Percentiles rank a stretch among this genome's conserved stretches.
These are phyloP conservation scores for Crithidia brevicula DNA, from an alignment of 208 protist species.

Conservation along the genomic window DNA sequence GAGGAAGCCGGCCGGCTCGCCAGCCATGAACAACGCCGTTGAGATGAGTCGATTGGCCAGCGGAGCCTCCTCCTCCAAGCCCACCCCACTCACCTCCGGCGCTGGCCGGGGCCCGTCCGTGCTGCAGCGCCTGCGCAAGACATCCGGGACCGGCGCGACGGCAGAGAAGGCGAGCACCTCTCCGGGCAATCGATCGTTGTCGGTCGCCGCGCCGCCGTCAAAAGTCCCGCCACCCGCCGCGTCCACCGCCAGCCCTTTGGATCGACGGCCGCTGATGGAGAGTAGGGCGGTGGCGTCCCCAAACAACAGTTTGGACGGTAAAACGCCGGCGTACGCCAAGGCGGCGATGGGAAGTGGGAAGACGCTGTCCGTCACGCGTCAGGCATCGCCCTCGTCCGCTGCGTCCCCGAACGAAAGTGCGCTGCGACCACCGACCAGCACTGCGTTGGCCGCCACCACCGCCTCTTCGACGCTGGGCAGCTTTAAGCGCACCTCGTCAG, in stretches of 20 bases:
- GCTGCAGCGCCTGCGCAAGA: conserved; percentile 3
- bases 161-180: background rate
- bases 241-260: too few relatives aligned
- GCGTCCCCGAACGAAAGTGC: too few relatives aligned
- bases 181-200: background rate
- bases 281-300: background rate
- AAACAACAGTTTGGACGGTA: background rate
- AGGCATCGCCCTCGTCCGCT: background rate
- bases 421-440: too few relatives aligned
- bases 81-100: background rate
- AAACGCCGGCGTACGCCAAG: background rate
- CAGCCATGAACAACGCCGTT: conserved; percentile 6
- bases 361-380: background rate
- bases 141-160: background rate
- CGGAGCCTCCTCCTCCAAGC: background rate
- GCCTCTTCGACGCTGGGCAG: background rate
- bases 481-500: background rate
- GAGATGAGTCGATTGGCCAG: background rate
- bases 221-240: background rate
- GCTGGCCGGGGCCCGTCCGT: background rate
- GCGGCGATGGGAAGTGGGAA: background rate
- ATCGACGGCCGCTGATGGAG: background rate
- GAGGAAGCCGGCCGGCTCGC: background rate
- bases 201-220: background rate
- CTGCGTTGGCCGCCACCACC: background rate